Conservation (phyloP, 2,329 filamentous ascomycete genomes). For the Iodosphaeria phyllophila region DNA sequence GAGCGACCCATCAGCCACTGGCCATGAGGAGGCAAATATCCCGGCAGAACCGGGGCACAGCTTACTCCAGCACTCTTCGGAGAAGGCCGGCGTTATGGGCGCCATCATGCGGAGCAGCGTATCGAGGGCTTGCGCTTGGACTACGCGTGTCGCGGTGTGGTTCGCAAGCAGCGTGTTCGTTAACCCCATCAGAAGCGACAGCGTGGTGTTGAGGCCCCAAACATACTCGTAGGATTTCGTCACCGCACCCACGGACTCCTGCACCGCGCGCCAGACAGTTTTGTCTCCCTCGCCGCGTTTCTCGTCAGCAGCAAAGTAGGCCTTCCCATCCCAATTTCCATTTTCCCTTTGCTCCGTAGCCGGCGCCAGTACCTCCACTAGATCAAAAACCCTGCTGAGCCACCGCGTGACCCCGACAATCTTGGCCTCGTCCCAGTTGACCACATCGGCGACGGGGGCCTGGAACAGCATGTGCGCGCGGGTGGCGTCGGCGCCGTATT, state of each 20-base stretch:
- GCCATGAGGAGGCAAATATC: conserved; percentile 35
- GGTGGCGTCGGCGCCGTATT: conserved; percentile 68
- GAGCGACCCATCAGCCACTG: conserved; percentile 30
- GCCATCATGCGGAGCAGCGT: conserved; percentile 54
- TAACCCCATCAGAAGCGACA: conserved; percentile 68
- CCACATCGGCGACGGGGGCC: conserved; percentile 63
- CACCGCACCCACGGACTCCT: conserved; percentile 48
- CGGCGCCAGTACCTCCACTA: conserved; percentile 20
- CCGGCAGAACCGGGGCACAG: conserved; percentile 23
- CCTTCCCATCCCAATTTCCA: conserved; percentile 9
- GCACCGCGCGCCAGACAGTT: conserved; percentile 42
- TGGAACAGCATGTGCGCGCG: conserved; percentile 80
- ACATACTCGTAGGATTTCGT: conserved; percentile 51
- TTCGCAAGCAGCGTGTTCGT: conserved; percentile 47
- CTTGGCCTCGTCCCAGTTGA: conserved; percentile 76
- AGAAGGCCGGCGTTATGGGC: conserved; percentile 62
- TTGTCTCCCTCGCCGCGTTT: conserved; percentile 12
- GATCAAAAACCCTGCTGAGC: conserved; percentile 48
- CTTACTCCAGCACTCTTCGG: conserved; percentile 62
- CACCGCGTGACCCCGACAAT: conserved; percentile 69
- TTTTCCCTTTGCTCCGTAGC: no score
- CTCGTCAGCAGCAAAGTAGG: conserved; percentile 17
- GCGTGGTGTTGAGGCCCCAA: conserved; percentile 63
- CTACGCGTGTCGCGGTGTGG: conserved; percentile 17
- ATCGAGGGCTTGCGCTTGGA: conserved; percentile 30